Evolutionary conservation across 768 basidiomycete species (phyloP).

Genomic region (Russula lepida): DNA sequence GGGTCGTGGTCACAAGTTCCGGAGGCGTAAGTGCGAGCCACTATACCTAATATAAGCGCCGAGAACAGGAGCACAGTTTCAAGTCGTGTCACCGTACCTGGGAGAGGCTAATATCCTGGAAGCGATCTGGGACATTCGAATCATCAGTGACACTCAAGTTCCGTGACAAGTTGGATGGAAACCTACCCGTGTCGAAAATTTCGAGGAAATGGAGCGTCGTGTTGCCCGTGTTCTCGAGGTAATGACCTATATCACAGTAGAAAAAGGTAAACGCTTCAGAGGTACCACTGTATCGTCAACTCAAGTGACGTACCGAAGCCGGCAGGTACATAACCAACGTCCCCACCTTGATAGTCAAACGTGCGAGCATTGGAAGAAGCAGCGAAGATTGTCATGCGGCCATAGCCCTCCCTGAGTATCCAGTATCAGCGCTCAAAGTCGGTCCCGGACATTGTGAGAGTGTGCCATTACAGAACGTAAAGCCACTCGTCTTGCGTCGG

Average conservation of each 20-base stretch:
- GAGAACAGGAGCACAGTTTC: no score
- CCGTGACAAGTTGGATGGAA: background rate
- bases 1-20: slow-evolving; percentile 51
- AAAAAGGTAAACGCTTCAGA: background rate
- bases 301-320: slow-evolving; percentile 37
- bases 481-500: slow-evolving; percentile 61
- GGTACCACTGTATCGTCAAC: background rate
- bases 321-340: slow-evolving; percentile 54
- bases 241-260: slow-evolving; percentile 28
- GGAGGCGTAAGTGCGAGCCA: slow-evolving; percentile 26
- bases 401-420: slow-evolving; percentile 39
- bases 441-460: background rate
- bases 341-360: slow-evolving; percentile 54
- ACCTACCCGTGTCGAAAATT: slow-evolving; percentile 31
- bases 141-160: background rate
- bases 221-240: slow-evolving; percentile 37
- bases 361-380: slow-evolving; percentile 45
- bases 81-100: slow-evolving; percentile 21
- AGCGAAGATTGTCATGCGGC: slow-evolving; percentile 50
- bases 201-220: slow-evolving; percentile 34
- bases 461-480: slow-evolving; percentile 38
- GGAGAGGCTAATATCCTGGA: slow-evolving; percentile 28
- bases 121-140: slow-evolving; percentile 20
- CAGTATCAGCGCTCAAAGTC: slow-evolving; percentile 7
- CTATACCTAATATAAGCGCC: background rate